A percentile compares a stretch with the other conserved stretches of the same genome.
phyloP scores from a whole-genome alignment of 2,329 filamentous ascomycete species.

The Ascochyta lentis region DNA sequence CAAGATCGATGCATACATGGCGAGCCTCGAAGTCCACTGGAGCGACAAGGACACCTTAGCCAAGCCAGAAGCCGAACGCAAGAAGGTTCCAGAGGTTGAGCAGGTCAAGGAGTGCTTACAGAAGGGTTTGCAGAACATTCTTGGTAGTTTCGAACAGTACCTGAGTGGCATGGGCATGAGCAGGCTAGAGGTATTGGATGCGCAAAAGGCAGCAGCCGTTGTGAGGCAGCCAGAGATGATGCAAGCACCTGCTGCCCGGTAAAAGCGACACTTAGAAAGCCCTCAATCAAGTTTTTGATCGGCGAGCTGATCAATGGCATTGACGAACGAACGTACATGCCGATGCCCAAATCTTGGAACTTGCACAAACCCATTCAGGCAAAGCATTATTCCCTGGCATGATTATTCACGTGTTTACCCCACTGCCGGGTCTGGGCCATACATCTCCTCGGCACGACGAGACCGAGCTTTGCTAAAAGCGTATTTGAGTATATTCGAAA shows the following conservation, averaged over 20 bases:
- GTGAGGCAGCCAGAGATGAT: constrained; percentile 35
- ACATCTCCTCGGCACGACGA: no score
- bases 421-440: no score
- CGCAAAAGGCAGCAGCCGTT: constrained; percentile 34
- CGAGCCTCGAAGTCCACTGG: constrained; percentile 71
- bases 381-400: not conserved
- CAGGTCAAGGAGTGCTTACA: constrained; percentile 70
- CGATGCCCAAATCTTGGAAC: not conserved
- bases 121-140: constrained; percentile 67
- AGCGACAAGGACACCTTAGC: constrained; percentile 69
- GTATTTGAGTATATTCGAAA: no score
- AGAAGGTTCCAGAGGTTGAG: constrained; percentile 69
- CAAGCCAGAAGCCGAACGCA: constrained; percentile 53
- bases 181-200: constrained; percentile 73
- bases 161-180: constrained; percentile 73
- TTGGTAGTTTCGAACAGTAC: constrained; percentile 78
- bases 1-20: constrained; percentile 72
- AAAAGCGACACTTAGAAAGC: not conserved
- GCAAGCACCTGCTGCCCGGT: constrained; percentile 8
- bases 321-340: not conserved
- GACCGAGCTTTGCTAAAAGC: no score
- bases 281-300: not conserved
- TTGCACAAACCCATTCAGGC: not conserved
- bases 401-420: no score
- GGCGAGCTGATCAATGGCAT: not conserved